Evolutionary conservation across 805 yeast species (phyloP), one percentile per base, ranked within the genome.

Genomic region (Monosporozyma yasuniensis): DNA sequence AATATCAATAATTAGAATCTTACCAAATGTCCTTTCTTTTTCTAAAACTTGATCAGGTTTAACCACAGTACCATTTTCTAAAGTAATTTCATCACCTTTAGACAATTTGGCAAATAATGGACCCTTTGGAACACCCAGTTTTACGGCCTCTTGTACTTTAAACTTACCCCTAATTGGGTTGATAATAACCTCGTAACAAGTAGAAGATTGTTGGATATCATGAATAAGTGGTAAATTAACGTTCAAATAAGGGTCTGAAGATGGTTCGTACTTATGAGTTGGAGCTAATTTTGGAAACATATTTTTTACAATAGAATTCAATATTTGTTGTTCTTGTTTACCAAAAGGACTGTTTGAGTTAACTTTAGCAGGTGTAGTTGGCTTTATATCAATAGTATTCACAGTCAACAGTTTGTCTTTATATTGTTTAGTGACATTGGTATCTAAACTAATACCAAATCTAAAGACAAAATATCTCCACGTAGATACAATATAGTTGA

Each of bases 381-480:
- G 43, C 14, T 42, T 32, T 9, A 41, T 16, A 74, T 75, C 42
- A 39, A 41, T 47, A 4, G 44, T 28, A 11, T 41, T 18, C 2
- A 76, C 72, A 0, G 60, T 60, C 48, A 77, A 54, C 41, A 69
- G 66, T 16, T 73, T 60, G 52, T 70, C 72, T n/a, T 58, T 54
- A 0, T 54, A 43, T 16, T 55, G 53, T 12, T 50, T 48, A 5
- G 28, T 32, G 3, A 63, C 53, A 16, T 53, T 57, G 2, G 72
- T 59, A 3, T 66, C 66, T 48, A 86, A 62, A 34, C 75, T 72
- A 46, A 84, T 75, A 1, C 88, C 89, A 57, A 82, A 78, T 54
- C 96, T 76, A 63, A 87, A 87, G 12, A 89, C 87, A 68, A 91
- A 90, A 56, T 80, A 80, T 55, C 96, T 75, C 96, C 96, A 88